phyloP scores from a whole-genome alignment of 306 rosid species.

The Trichosanthes cucumerina region DNA sequence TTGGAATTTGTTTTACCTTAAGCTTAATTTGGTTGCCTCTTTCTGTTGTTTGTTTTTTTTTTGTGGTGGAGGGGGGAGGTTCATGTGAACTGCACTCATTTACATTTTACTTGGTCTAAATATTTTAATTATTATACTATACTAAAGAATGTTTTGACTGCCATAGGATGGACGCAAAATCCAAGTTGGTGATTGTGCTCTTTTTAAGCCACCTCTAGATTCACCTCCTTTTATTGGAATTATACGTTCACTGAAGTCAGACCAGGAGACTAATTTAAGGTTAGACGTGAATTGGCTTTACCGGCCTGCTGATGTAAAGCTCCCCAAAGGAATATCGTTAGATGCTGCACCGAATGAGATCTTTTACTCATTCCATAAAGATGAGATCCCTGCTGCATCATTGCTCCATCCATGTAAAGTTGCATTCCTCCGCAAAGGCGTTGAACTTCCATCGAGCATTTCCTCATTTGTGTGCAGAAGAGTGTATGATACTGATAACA shows the following conservation, averaged over 20 bases:
- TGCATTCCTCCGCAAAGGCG: constrained; percentile 84
- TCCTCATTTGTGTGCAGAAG: constrained; percentile 91
- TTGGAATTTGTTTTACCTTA: background rate
- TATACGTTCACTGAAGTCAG: constrained; percentile 47
- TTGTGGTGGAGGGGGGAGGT: background rate
- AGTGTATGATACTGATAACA: constrained; percentile 60
- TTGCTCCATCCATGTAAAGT: constrained; percentile 97
- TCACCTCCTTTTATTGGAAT: constrained; percentile 91
- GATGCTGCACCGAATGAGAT: constrained; percentile 93
- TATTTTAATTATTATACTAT: background rate
- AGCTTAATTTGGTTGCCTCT: background rate
- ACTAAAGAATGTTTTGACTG: background rate
- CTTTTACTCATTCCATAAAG: constrained; percentile 89
- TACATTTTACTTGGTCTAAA: background rate
- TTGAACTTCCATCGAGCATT: constrained; percentile 81
- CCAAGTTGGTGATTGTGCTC: constrained; percentile 86
- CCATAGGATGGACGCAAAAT: constrained; percentile 87
- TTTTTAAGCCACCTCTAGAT: constrained; percentile 82
- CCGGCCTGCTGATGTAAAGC: constrained; percentile 77
- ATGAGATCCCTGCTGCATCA: constrained; percentile 91
- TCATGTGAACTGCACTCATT: background rate
- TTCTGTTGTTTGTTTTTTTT: background rate
- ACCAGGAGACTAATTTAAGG: constrained; percentile 38
- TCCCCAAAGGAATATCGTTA: constrained; percentile 48
- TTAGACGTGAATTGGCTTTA: constrained; percentile 87